phyloP scores from a whole-genome alignment of 208 protist genomes.

The Acanthamoeba royreba region DNA sequence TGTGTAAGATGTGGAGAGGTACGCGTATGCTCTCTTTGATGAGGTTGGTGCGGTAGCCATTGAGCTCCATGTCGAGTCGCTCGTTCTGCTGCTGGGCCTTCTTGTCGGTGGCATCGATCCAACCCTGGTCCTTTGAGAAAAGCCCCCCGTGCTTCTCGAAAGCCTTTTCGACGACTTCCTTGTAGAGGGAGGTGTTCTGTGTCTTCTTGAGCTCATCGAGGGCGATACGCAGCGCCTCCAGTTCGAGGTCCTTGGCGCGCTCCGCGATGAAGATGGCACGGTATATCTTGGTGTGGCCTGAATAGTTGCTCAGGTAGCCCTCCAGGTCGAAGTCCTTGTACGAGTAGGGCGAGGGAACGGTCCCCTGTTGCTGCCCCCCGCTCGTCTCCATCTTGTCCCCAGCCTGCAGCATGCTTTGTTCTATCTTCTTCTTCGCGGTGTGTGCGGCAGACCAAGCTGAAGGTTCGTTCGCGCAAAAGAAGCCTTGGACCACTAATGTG shows the following conservation, averaged over 20 bases:
- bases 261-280: constrained; percentile 63
- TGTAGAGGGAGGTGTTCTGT: constrained; percentile 57
- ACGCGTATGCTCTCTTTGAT: constrained; percentile 78
- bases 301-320: constrained; percentile 64
- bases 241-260: background rate
- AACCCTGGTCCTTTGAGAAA: constrained; percentile 45
- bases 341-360: background rate
- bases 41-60: constrained; percentile 61
- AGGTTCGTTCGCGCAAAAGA: no score
- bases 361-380: background rate
- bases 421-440: no score
- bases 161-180: constrained; percentile 19
- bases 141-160: background rate
- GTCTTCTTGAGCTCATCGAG: constrained; percentile 48
- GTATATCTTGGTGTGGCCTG: constrained; percentile 60
- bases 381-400: background rate
- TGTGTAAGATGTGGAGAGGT: background rate
- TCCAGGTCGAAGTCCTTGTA: constrained; percentile 60
- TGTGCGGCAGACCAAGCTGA: no score
- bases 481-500: no score
- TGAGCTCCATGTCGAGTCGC: constrained; percentile 68
- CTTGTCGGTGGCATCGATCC: constrained; percentile 58
- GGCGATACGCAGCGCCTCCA: constrained; percentile 50
- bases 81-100: constrained; percentile 55
- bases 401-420: background rate